Evolutionary conservation across 2,329 filamentous ascomycete species (phyloP).

Genomic region (Trichoderma asperellum): DNA sequence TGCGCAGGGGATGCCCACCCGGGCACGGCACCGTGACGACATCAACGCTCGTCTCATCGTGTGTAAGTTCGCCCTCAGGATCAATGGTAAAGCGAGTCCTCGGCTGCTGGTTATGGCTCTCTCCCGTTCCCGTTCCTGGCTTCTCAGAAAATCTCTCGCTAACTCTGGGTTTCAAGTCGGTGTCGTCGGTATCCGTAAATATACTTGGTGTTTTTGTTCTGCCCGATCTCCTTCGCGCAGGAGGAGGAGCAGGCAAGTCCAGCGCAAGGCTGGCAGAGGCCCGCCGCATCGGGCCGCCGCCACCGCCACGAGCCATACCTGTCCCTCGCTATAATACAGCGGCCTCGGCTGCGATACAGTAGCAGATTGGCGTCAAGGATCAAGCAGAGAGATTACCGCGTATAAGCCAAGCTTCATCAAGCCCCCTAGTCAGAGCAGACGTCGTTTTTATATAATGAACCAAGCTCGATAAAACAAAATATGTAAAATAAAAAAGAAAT

Average conservation of each 20-base stretch:
- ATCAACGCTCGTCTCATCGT: constrained; percentile 59
- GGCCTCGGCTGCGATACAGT: not conserved
- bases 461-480: not conserved
- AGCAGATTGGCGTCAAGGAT: not conserved
- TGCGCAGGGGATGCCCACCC: constrained; percentile 56
- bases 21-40: constrained; percentile 59
- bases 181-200: constrained; percentile 26
- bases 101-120: constrained; percentile 13
- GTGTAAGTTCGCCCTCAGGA: constrained; percentile 42
- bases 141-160: constrained; percentile 9
- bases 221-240: constrained; percentile 25
- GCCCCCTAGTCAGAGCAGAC: not conserved
- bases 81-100: constrained; percentile 41
- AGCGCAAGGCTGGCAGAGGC: constrained; percentile 25
- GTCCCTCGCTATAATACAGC: constrained; percentile 14
- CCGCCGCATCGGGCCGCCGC: constrained; percentile 18
- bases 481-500: not conserved
- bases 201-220: constrained; percentile 18
- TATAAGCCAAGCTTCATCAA: not conserved
- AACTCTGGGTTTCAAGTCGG: constrained; percentile 22
- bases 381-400: not conserved
- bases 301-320: constrained; percentile 33
- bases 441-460: not conserved
- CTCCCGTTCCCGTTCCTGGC: not conserved
- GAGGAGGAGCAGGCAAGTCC: constrained; percentile 8